Conservation (phyloP, 2,329 filamentous ascomycete genomes). For the Aureobasidium melanogenum region DNA sequence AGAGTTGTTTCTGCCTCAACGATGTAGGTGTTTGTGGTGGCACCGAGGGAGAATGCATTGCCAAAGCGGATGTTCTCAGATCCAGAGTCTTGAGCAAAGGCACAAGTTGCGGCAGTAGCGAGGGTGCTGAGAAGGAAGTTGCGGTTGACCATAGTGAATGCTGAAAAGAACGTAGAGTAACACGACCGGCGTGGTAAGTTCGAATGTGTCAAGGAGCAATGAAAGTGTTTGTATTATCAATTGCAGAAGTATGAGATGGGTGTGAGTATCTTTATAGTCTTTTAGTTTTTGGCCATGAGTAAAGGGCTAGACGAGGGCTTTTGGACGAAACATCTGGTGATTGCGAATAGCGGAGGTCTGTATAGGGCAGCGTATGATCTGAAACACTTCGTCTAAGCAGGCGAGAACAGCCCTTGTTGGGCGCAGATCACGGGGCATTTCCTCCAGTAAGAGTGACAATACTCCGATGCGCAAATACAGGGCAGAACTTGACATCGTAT, state of each 20-base stretch:
- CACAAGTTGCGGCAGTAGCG: background rate
- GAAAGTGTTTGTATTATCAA: background rate
- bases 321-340: background rate
- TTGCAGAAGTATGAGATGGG: background rate
- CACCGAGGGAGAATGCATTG: background rate
- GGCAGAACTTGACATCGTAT: background rate
- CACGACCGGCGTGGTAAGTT: background rate
- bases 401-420: background rate
- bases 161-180: background rate
- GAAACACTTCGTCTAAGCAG: background rate
- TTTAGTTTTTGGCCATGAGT: background rate
- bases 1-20: slow-evolving; percentile 37
- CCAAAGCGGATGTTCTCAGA: slow-evolving; percentile 7
- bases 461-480: background rate
- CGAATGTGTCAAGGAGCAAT: background rate
- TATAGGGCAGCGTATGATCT: background rate
- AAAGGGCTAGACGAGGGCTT: background rate
- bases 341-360: background rate
- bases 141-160: background rate
- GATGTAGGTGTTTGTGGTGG: slow-evolving; percentile 30
- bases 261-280: background rate
- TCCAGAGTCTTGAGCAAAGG: background rate
- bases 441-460: background rate
- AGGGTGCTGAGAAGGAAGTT: background rate
- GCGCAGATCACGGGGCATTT: background rate